phyloP scores from a whole-genome alignment of 2,329 filamentous ascomycete genomes.

The Fusarium hainanense region DNA sequence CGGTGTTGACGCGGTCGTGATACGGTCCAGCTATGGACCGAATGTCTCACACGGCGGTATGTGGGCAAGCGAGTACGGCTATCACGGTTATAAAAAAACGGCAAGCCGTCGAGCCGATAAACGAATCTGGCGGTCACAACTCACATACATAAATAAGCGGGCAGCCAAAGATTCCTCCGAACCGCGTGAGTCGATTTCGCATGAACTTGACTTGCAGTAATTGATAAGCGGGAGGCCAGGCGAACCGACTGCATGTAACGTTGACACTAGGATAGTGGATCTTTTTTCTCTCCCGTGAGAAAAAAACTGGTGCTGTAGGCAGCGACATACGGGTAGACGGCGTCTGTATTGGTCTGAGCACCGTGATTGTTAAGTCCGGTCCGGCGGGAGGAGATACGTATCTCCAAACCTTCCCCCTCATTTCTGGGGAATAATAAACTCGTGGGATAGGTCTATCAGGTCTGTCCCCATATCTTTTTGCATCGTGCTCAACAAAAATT shows the following conservation, averaged over 20 bases:
- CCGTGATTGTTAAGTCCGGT: too few species aligned
- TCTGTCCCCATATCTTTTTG: background rate
- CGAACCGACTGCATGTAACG: conserved; percentile 1
- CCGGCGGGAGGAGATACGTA: too few species aligned
- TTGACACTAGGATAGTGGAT: background rate
- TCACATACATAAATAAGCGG: background rate
- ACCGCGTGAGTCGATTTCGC: background rate
- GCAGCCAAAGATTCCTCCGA: background rate
- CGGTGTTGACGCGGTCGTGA: background rate
- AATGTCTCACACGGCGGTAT: background rate
- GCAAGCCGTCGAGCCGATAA: background rate
- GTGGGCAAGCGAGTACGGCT: background rate
- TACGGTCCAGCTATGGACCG: background rate
- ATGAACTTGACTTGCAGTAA: conserved; percentile 1
- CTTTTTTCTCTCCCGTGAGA: background rate
- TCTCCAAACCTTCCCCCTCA: background rate
- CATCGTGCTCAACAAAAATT: background rate
- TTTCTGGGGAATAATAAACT: conserved; percentile 20
- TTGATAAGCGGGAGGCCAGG: background rate
- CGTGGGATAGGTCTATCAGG: too few species aligned
- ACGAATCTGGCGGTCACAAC: conserved; percentile 1
- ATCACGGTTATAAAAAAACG: background rate
- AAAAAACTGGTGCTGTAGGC: background rate
- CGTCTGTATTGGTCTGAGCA: background rate
- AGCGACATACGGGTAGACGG: too few species aligned